These are phyloP conservation scores for Phytophthora kernoviae DNA, from an alignment of 352 stramenopile genomes.

Conservation along the genomic window DNA sequence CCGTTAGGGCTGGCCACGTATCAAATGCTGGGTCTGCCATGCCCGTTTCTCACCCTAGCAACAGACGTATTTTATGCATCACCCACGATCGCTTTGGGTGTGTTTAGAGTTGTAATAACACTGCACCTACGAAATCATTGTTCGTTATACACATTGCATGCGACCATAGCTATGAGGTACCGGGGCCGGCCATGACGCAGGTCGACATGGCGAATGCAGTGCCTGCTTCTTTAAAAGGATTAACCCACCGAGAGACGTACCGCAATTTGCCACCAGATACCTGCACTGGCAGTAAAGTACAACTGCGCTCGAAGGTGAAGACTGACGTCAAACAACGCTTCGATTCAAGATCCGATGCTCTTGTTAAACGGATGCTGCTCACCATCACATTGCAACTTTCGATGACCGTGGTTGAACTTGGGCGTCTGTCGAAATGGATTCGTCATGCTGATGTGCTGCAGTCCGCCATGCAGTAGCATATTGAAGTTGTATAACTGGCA, in stretches of 20 bases:
- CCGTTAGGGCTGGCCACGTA: conserved; percentile 10
- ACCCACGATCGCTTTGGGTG: conserved; percentile 4
- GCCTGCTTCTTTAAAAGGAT: too few relatives aligned
- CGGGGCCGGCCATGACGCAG: too few relatives aligned
- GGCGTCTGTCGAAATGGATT: conserved; percentile 9
- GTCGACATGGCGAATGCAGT: too few relatives aligned
- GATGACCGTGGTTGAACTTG: conserved; percentile 18
- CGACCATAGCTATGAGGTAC: too few relatives aligned
- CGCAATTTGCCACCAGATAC: too few relatives aligned
- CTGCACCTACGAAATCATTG: background rate
- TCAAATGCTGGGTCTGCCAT: conserved; percentile 1
- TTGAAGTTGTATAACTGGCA: conserved; percentile 16
- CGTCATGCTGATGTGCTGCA: too few relatives aligned
- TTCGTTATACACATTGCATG: too few relatives aligned
- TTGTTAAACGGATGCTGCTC: conserved; percentile 6
- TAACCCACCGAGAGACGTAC: too few relatives aligned
- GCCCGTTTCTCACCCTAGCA: conserved; percentile 1
- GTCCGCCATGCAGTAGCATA: conserved; percentile 10
- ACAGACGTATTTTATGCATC: conserved; percentile 33
- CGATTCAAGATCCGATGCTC: too few relatives aligned
- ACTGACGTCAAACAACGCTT: too few relatives aligned
- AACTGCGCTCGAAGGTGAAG: too few relatives aligned
- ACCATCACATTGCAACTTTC: background rate
- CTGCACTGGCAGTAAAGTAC: too few relatives aligned
- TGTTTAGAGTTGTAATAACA: conserved; percentile 43